These are phyloP conservation scores for Pelargonium cotyledonis DNA, from an alignment of 441 rosid species.

Conservation along the genomic window DNA sequence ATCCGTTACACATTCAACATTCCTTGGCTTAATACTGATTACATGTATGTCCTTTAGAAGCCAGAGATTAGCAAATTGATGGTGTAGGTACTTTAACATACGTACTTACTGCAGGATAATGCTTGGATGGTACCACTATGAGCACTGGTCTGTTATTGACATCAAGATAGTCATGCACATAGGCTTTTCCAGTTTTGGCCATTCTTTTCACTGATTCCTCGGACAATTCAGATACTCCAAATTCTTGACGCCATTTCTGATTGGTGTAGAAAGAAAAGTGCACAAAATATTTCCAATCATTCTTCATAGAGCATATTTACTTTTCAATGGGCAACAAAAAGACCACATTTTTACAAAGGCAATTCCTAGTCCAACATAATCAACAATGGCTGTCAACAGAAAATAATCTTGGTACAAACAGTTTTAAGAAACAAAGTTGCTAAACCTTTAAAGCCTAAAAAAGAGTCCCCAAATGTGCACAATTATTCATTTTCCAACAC, in stretches of 20 bases:
- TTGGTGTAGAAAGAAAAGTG: slow-evolving; percentile 30
- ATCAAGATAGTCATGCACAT: slow-evolving; percentile 69
- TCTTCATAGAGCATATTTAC: neutral
- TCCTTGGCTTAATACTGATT: neutral
- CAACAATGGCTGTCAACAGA: neutral
- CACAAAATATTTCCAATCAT: neutral
- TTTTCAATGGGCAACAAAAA: neutral
- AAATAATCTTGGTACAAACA: neutral
- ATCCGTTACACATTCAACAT: neutral
- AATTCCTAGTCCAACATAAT: neutral
- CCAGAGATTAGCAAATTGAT: neutral
- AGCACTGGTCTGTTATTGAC: slow-evolving; percentile 66
- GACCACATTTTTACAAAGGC: too few species aligned
- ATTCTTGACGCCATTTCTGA: slow-evolving; percentile 86
- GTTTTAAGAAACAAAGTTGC: too few species aligned
- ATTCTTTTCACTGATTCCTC: slow-evolving; percentile 54
- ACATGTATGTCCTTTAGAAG: neutral
- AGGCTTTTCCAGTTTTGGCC: slow-evolving; percentile 74
- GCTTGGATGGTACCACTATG: slow-evolving; percentile 74
- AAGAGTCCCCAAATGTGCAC: neutral
- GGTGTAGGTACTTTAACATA: neutral
- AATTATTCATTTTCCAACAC: slow-evolving; percentile 7
- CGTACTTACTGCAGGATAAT: slow-evolving; percentile 61
- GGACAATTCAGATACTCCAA: slow-evolving; percentile 55
- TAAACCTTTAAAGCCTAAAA: too few species aligned